These are phyloP conservation scores for Allantophomopsis lycopodina DNA, from an alignment of 2,329 filamentous ascomycete species.

Conservation along the genomic window DNA sequence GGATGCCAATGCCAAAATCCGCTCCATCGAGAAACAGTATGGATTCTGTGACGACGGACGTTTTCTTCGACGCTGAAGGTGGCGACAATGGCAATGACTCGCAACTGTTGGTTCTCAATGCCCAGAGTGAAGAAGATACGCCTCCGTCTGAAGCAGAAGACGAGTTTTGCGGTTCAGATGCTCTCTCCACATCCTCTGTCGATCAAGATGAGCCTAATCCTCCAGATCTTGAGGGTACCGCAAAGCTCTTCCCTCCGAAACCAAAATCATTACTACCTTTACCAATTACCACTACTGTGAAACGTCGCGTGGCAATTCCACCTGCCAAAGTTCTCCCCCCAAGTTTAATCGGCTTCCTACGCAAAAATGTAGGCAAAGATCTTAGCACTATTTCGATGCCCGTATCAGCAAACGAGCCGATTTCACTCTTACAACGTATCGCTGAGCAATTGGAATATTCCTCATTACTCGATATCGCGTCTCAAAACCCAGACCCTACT, in stretches of 20 bases:
- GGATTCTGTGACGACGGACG: conserved; percentile 69
- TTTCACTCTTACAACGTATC: conserved; percentile 74
- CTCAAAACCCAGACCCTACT: conserved; percentile 39
- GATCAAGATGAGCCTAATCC: conserved; percentile 32
- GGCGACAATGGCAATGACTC: conserved; percentile 44
- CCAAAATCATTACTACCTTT: conserved; percentile 67
- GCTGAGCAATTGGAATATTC: conserved; percentile 90
- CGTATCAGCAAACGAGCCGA: conserved; percentile 88
- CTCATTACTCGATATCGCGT: conserved; percentile 65
- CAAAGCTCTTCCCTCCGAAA: conserved; percentile 61
- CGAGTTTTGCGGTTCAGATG: conserved; percentile 35
- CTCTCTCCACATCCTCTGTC: conserved; percentile 44
- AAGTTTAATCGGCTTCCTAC: conserved; percentile 82
- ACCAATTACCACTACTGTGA: conserved; percentile 51
- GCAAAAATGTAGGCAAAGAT: conserved; percentile 97
- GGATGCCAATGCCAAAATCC: conserved; percentile 39
- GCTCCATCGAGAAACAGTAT: conserved; percentile 46
- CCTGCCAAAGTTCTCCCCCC: conserved; percentile 69
- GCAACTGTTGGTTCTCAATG: conserved; percentile 59
- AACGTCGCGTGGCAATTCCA: conserved; percentile 56
- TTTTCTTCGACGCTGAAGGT: conserved; percentile 88
- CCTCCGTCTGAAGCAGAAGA: conserved; percentile 40
- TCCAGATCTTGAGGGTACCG: conserved; percentile 39
- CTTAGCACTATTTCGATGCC: conserved; percentile 96
- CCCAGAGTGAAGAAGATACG: conserved; percentile 55